These are phyloP conservation scores for Xylariaceae sp. DNA, from an alignment of 2,329 filamentous ascomycete species.

Conservation along the genomic window DNA sequence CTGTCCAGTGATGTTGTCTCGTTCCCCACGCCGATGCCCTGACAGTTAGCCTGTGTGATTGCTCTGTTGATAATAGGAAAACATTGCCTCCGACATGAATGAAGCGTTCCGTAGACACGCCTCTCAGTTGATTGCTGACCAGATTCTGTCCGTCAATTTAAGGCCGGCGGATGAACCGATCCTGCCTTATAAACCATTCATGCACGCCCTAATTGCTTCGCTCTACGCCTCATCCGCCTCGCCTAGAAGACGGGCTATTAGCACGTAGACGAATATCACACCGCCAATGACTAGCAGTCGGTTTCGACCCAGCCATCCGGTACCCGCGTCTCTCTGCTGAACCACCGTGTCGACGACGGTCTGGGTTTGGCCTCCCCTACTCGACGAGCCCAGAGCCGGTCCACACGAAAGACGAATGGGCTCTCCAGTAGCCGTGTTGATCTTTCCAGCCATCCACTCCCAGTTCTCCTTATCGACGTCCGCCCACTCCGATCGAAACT, in stretches of 20 bases:
- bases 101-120: not conserved
- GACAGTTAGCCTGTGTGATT: not conserved
- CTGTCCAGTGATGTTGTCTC: not conserved
- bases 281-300: constrained; percentile 68
- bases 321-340: constrained; percentile 72
- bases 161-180: not conserved
- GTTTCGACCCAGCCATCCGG: constrained; percentile 76
- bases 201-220: not conserved
- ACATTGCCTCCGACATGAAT: not conserved
- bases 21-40: constrained; percentile 1
- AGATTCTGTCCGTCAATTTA: not conserved
- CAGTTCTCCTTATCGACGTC: constrained; percentile 86
- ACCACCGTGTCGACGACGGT: constrained; percentile 70
- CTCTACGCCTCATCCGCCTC: constrained; percentile 31
- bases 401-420: constrained; percentile 47
- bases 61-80: not conserved
- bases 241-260: constrained; percentile 70
- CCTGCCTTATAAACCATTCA: not conserved
- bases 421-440: constrained; percentile 72
- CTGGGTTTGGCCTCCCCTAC: constrained; percentile 60
- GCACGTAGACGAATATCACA: constrained; percentile 73
- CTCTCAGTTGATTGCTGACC: not conserved
- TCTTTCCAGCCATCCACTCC: constrained; percentile 80
- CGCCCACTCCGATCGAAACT: constrained; percentile 85
- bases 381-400: constrained; percentile 54